Base-by-base conservation (phyloP, 345 rosid genomes). In the Bruguiera gymnorhiza region DNA sequence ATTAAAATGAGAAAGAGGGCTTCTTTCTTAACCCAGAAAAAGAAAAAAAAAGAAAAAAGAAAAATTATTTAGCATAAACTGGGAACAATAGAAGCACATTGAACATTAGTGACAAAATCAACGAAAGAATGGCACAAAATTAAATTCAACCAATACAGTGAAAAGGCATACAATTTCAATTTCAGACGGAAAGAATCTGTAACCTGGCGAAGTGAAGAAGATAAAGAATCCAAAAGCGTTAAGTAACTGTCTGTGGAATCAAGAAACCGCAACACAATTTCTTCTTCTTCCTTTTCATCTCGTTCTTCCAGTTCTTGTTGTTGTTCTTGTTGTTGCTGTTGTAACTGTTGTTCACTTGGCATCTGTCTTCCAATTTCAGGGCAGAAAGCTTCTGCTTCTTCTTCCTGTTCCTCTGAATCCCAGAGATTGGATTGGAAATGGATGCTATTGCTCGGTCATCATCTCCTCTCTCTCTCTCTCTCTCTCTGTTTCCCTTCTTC, bases 191-290 rank as follows among this genome's bases (percentile, higher is more conserved):
- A 24, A 27, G 34, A 30, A 6, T 3, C 20, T 8, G 56, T 74
- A 71, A 92, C 99, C 97, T 90, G 88, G 57, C 97, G 85, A 65
- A 95, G 96, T 24, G 83, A 77, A 2, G 88, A 84, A 75, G 85
- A 88, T 63, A 88, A 36, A 70, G 92, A 88, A 71, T 85, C 91
- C 72, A 80, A 63, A 4, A 86, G 85, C 29, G 80, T 75, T 27
- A 88, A 66, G 71, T 95, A 95, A 30, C 63, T 70, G 57, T 95
- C 99, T 69, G 83, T 18, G 24, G 97, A 95, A 86, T 95, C 99
- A 66, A 88, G 79, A 70, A 95, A 88, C 54, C 77, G 84, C 71
- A 95, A 71, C 21, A 88, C 78, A 18, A 68, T 69, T 68, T 24
- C 73, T 61, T 31, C 50, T 18, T n/a, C 27, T 64, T 29, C 37